These are phyloP conservation scores for Penicillium verrucosum DNA, from an alignment of 2,329 filamentous ascomycete genomes.

Conservation along the genomic window DNA sequence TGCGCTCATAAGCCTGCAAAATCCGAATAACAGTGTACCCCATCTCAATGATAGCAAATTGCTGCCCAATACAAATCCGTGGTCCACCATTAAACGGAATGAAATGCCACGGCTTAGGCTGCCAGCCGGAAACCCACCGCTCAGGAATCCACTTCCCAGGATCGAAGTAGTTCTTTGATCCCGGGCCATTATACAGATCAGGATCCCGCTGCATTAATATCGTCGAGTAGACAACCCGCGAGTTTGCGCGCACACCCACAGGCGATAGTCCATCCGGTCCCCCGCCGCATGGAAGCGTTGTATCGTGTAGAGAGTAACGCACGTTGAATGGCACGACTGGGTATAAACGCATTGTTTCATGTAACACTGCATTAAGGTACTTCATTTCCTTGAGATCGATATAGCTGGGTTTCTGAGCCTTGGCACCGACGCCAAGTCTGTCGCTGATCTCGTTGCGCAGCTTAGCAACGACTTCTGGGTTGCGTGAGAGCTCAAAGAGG, in stretches of 20 bases:
- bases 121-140: constrained; percentile 50
- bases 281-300: constrained; percentile 67
- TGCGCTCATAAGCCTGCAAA: constrained; percentile 41
- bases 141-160: constrained; percentile 49
- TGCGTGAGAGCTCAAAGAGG: constrained; percentile 74
- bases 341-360: constrained; percentile 75
- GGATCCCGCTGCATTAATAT: constrained; percentile 52
- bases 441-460: constrained; percentile 70
- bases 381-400: constrained; percentile 82
- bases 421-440: constrained; percentile 60
- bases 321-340: constrained; percentile 78
- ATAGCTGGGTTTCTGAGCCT: constrained; percentile 59
- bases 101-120: constrained; percentile 54
- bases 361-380: constrained; percentile 68
- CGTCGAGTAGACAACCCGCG: constrained; percentile 51
- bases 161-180: constrained; percentile 38
- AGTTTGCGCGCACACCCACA: constrained; percentile 48
- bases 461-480: constrained; percentile 64
- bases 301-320: constrained; percentile 68
- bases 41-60: constrained; percentile 60
- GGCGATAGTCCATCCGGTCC: constrained; percentile 46
- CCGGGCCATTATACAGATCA: constrained; percentile 48
- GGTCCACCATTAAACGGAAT: constrained; percentile 55
- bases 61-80: constrained; percentile 57
- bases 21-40: constrained; percentile 48